Percentiles rank a stretch among this genome's conserved stretches.
Evolutionary conservation across 1,139 yeast species (phyloP).

Genomic region (Scheffersomyces titani): DNA sequence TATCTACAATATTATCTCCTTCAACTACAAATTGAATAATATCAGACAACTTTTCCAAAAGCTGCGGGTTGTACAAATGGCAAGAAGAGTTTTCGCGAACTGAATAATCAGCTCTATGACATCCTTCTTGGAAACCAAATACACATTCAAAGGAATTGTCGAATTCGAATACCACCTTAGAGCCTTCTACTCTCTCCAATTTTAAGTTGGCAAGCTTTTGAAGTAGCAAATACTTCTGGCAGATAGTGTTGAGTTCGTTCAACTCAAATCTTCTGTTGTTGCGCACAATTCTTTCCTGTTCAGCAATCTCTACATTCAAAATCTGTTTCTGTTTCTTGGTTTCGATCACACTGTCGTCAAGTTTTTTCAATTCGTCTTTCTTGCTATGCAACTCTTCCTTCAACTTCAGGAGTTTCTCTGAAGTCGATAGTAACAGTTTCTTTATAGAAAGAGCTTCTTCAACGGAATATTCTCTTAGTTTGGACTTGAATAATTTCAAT

Average conservation of each 20-base stretch:
- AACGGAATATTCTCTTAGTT: constrained; percentile 16
- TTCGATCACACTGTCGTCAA: constrained; percentile 14
- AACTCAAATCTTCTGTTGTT: constrained; percentile 24
- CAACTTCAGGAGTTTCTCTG: constrained; percentile 12
- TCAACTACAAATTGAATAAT: not conserved
- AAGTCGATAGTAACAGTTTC: constrained; percentile 3
- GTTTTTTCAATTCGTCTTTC: constrained; percentile 10
- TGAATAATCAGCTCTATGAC: not conserved
- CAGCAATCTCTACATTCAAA: constrained; percentile 15
- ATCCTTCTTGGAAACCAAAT: constrained; percentile 12
- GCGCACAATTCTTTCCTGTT: constrained; percentile 17
- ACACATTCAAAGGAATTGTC: constrained; percentile 15
- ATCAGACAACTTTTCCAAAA: not conserved
- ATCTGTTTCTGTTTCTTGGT: constrained; percentile 3
- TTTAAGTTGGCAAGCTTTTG: constrained; percentile 24
- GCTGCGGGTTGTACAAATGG: not conserved
- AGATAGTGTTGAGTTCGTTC: constrained; percentile 25
- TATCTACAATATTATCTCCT: constrained; percentile 9
- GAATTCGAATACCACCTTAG: constrained; percentile 15
- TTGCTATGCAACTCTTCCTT: constrained; percentile 12
- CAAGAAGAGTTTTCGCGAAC: not conserved
- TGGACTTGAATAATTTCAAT: constrained; percentile 19
- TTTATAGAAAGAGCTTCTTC: constrained; percentile 8
- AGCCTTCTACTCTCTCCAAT: constrained; percentile 12
- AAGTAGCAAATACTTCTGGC: constrained; percentile 23